Evolutionary conservation across 768 basidiomycete genomes (phyloP).

Genomic region (Wakefieldia striispora): DNA sequence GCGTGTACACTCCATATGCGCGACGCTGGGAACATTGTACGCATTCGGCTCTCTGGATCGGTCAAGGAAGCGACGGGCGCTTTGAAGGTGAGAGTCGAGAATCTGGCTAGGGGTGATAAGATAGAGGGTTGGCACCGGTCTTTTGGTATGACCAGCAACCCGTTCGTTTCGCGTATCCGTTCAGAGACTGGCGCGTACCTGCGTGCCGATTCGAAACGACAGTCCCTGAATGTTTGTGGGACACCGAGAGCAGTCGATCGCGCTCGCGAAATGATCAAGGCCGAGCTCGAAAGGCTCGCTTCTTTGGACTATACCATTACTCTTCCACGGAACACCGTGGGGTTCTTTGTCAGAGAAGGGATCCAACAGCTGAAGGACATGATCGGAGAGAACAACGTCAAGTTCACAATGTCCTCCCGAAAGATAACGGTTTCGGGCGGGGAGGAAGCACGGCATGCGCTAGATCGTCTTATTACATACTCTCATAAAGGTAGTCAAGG

Average conservation of each 20-base stretch:
- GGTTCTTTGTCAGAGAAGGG: constrained; percentile 52
- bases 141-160: constrained; percentile 27
- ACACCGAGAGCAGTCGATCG: constrained; percentile 35
- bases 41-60: constrained; percentile 47
- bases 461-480: constrained; percentile 44
- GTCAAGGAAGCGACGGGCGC: constrained; percentile 53
- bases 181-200: constrained; percentile 41
- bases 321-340: constrained; percentile 39
- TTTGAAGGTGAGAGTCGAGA: constrained; percentile 60
- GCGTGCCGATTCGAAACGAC: constrained; percentile 45
- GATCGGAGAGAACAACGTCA: constrained; percentile 53
- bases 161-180: constrained; percentile 37
- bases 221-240: constrained; percentile 47
- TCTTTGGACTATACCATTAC: constrained; percentile 40
- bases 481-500: constrained; percentile 28
- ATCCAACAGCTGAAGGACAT: constrained; percentile 49
- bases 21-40: constrained; percentile 26
- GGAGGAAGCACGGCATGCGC: constrained; percentile 50
- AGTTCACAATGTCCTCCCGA: constrained; percentile 40
- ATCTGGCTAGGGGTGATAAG: constrained; percentile 48
- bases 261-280: constrained; percentile 44
- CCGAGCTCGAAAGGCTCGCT: constrained; percentile 47
- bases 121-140: constrained; percentile 52
- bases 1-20: constrained; percentile 34
- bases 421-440: constrained; percentile 53